Conservation (phyloP, 2,329 filamentous ascomycete species). For the Exophiala mesophila region DNA sequence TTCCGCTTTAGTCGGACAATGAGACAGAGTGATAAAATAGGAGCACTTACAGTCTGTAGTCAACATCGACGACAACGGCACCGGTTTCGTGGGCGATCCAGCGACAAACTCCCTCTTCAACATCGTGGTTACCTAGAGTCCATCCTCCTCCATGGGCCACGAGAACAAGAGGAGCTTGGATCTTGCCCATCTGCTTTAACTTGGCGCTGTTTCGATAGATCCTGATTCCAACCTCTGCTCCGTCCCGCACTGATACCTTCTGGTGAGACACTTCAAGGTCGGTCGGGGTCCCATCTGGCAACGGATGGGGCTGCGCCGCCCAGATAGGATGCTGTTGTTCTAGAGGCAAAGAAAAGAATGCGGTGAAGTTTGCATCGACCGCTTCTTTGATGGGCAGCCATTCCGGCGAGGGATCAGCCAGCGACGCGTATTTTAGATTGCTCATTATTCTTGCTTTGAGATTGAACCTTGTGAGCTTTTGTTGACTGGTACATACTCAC, state of each 20-base stretch:
- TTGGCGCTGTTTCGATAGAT: no score
- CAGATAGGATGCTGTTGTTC: slow-evolving; percentile 3
- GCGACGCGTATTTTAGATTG: slow-evolving; percentile 1
- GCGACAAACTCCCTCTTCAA: slow-evolving; percentile 6
- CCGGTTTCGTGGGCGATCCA: slow-evolving; percentile 3
- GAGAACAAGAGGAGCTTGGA: slow-evolving; percentile 1
- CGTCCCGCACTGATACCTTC: neutral
- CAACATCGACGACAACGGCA: slow-evolving; percentile 4
- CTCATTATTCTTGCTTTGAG: no score
- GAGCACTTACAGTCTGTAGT: slow-evolving; percentile 6
- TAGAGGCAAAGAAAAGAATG: slow-evolving; percentile 2
- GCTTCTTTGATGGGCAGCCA: slow-evolving; percentile 2
- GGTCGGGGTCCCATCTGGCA: neutral
- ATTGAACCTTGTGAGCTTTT: no score
- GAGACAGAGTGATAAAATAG: no score
- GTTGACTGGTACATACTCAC: no score
- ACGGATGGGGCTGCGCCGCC: neutral
- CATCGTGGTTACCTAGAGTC: slow-evolving; percentile 2
- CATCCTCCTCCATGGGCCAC: slow-evolving; percentile 3
- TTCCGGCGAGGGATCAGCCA: neutral
- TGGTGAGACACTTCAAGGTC: slow-evolving; percentile 1
- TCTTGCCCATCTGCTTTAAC: slow-evolving; percentile 4
- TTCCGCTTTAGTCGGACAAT: neutral
- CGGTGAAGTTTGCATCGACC: neutral
- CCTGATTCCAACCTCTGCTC: slow-evolving; percentile 1